phyloP scores from a whole-genome alignment of 345 rosid species.

The Citrus australasica region DNA sequence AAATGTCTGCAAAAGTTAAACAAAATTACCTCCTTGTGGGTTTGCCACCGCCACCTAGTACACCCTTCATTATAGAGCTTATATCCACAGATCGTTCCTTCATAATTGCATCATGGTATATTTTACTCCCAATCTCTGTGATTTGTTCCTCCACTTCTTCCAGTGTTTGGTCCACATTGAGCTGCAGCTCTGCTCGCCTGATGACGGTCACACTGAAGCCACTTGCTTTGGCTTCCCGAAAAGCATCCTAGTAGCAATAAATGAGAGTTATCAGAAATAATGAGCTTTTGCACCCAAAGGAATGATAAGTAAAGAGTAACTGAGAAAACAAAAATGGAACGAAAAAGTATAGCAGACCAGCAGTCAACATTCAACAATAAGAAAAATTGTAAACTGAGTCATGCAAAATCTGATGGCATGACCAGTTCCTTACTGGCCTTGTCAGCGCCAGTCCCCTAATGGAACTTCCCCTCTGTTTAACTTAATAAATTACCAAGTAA shows the following conservation, averaged over 20 bases:
- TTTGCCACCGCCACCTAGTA: constrained; percentile 38
- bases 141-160: constrained; percentile 84
- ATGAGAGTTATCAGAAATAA: background rate
- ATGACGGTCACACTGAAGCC: constrained; percentile 82
- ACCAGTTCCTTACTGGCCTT: background rate
- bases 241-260: constrained; percentile 54
- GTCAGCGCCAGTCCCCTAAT: background rate
- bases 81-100: constrained; percentile 72
- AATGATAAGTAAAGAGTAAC: background rate
- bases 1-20: background rate
- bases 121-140: constrained; percentile 78
- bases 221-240: constrained; percentile 80
- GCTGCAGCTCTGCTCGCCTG: constrained; percentile 65
- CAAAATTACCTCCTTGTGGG: constrained; percentile 35
- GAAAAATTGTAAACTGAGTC: background rate
- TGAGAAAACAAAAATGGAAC: background rate
- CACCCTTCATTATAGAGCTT: constrained; percentile 77
- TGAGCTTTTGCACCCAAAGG: background rate
- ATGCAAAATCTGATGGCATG: background rate
- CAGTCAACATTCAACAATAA: background rate
- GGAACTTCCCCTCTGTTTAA: background rate
- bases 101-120: constrained; percentile 79
- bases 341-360: background rate
- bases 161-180: constrained; percentile 73
- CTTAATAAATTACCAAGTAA: background rate